These are phyloP conservation scores for Aspergillus diversus DNA, from an alignment of 495 filamentous ascomycete genomes.

Conservation along the genomic window DNA sequence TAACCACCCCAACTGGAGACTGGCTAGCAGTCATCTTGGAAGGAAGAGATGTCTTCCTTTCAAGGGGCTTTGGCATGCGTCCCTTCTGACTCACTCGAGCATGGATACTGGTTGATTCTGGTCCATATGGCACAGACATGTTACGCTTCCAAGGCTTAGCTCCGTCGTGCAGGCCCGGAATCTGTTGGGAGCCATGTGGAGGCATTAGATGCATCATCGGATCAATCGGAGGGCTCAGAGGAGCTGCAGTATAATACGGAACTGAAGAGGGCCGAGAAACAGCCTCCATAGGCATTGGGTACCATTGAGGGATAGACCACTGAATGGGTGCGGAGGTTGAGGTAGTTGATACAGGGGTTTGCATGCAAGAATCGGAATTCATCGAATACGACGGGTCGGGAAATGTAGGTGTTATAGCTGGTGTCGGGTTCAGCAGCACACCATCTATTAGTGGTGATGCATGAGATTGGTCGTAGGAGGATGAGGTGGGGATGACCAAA, in stretches of 20 bases:
- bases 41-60: slow-evolving; percentile 23
- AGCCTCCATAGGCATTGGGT: slow-evolving; percentile 38
- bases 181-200: slow-evolving; percentile 25
- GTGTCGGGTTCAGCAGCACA: slow-evolving; percentile 24
- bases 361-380: slow-evolving; percentile 21
- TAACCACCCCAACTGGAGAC: slow-evolving; percentile 25
- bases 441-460: slow-evolving; percentile 34
- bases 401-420: slow-evolving; percentile 21
- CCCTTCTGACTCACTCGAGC: slow-evolving; percentile 29
- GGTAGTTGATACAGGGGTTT: slow-evolving; percentile 22
- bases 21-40: slow-evolving; percentile 21
- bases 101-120: slow-evolving; percentile 29
- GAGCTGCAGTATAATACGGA: slow-evolving; percentile 33
- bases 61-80: slow-evolving; percentile 30
- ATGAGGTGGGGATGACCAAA: slow-evolving; percentile 28
- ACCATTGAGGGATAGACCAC: slow-evolving; percentile 40
- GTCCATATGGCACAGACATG: slow-evolving; percentile 36
- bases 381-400: slow-evolving; percentile 23
- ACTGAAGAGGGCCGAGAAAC: slow-evolving; percentile 31
- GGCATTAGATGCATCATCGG: slow-evolving; percentile 30
- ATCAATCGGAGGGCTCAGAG: slow-evolving; percentile 33
- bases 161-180: slow-evolving; percentile 28
- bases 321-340: slow-evolving; percentile 29
- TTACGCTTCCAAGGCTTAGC: slow-evolving; percentile 40
- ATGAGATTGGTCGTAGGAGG: slow-evolving; percentile 36